Evolutionary conservation across 2,329 filamentous ascomycete genomes (phyloP).

Genomic region (Chrysosphaeria jannelii): DNA sequence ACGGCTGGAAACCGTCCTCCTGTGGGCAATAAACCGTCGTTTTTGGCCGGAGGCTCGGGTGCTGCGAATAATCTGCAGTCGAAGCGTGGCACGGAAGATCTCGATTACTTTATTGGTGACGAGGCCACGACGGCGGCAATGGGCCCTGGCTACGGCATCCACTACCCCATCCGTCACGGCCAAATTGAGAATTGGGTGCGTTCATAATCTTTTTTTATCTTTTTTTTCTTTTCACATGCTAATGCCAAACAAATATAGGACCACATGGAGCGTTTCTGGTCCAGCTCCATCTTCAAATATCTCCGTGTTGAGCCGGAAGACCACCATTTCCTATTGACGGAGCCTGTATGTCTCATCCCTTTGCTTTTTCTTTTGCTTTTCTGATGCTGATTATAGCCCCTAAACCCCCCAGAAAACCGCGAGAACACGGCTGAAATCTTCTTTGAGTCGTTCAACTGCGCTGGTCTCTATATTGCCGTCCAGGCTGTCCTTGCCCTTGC

Average conservation of each 20-base stretch:
- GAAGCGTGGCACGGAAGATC: slow-evolving; percentile 87
- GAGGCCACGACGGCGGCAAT: slow-evolving; percentile 62
- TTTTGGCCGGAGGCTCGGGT: slow-evolving; percentile 71
- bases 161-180: slow-evolving; percentile 92
- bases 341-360: slow-evolving; percentile 38
- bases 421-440: slow-evolving; percentile 99
- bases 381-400: slow-evolving; percentile 25
- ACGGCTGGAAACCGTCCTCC: slow-evolving; percentile 53
- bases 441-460: slow-evolving; percentile 99
- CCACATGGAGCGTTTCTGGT: slow-evolving; percentile 99
- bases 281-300: slow-evolving; percentile 99
- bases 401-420: slow-evolving; percentile 95
- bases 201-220: too few relatives aligned
- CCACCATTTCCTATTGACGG: slow-evolving; percentile 91
- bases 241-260: slow-evolving; percentile 23
- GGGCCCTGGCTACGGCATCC: slow-evolving; percentile 83
- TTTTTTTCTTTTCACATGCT: too few relatives aligned
- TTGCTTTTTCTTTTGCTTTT: background rate
- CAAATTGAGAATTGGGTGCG: slow-evolving; percentile 96
- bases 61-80: slow-evolving; percentile 52
- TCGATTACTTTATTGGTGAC: slow-evolving; percentile 97
- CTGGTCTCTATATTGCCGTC: slow-evolving; percentile 92
- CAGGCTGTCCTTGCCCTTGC: slow-evolving; percentile 90
- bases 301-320: slow-evolving; percentile 93
- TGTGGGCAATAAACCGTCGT: slow-evolving; percentile 84